phyloP scores from a whole-genome alignment of 768 basidiomycete genomes.

The Panaeolus cyanescens region DNA sequence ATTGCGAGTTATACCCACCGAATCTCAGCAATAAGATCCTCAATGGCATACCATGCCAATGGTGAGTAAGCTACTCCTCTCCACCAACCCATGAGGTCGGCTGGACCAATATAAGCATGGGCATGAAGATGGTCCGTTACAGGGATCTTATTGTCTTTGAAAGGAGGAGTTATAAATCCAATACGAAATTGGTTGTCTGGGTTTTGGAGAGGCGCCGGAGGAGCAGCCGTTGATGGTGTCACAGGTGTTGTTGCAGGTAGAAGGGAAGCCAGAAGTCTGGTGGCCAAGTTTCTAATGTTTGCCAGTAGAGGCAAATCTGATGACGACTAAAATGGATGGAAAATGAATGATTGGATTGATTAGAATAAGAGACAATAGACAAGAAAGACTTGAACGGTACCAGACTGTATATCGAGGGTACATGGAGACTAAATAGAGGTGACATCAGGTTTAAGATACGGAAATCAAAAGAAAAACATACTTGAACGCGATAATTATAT shows the following conservation, averaged over 20 bases:
- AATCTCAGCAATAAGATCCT: slow-evolving; percentile 82
- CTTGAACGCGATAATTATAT: slow-evolving; percentile 79
- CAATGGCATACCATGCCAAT: slow-evolving; percentile 74
- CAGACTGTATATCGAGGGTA: slow-evolving; percentile 75
- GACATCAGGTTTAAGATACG: slow-evolving; percentile 10
- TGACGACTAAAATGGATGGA: slow-evolving; percentile 52
- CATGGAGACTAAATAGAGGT: slow-evolving; percentile 59
- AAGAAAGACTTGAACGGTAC: slow-evolving; percentile 39
- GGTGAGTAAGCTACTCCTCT: slow-evolving; percentile 66
- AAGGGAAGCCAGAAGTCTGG: slow-evolving; percentile 53
- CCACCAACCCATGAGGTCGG: slow-evolving; percentile 75
- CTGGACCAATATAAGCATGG: slow-evolving; percentile 69
- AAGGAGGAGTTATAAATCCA: slow-evolving; percentile 80
- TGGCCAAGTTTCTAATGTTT: slow-evolving; percentile 58
- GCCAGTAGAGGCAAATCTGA: slow-evolving; percentile 75
- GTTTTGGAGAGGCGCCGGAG: slow-evolving; percentile 30
- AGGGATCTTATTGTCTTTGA: slow-evolving; percentile 77
- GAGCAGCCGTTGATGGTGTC: slow-evolving; percentile 33
- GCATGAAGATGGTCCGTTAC: slow-evolving; percentile 79
- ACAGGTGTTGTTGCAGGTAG: slow-evolving; percentile 38
- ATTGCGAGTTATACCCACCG: slow-evolving; percentile 41
- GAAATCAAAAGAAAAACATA: slow-evolving; percentile 32
- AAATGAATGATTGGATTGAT: slow-evolving; percentile 4
- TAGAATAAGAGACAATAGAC: slow-evolving; percentile 7
- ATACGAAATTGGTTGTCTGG: slow-evolving; percentile 51